Evolutionary conservation across 2,329 filamentous ascomycete species (phyloP), one percentile per base, ranked within the genome.

Genomic region (Exophiala oligosperma): DNA sequence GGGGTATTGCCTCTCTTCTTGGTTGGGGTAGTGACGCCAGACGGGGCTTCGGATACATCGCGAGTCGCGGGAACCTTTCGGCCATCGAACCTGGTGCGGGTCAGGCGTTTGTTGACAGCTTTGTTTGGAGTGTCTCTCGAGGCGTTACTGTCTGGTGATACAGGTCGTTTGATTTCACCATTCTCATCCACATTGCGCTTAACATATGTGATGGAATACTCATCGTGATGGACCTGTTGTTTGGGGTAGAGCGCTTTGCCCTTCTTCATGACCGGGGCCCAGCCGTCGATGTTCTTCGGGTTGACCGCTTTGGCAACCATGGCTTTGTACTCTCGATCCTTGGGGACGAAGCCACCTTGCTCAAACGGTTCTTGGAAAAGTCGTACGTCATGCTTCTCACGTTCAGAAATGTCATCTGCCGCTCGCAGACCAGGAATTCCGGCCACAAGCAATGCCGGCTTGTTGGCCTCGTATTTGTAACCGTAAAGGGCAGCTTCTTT

Each of bases 401-500:
- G 54, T 7, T 66, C 65, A n/a, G 57, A 60, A 14, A 65, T 55
- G 37, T 63, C 60, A 44, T 67, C 65, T 14, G 56, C 53, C 21
- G 60, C 43, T 43, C 59, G 56, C 14, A 59, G 41, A n/a, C 59
- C 54, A 11, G 72, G 71, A 46, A 73, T 65, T 57, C 77, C 79
- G 26, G 60, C 58, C 32, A 57, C 52, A 24, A 65, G 62, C 21
- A 64, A 52, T n/a, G 62, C 61, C 14, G 62, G 62, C 21, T 59
- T 54, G 64, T 81, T 81, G 0, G 79, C 70, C 60, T 83, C 81
- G 67, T 82, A 82, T 35, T 76, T 77, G 68, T 85, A 86, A 55
- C 82, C 81, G 66, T 86, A 87, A 0, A 87, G 71, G 57, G 80
- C 79, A 1, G 84, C 79, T 71, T 86, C 84, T 63, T 85, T 85